Conservation (phyloP, 2,329 filamentous ascomycete genomes). For the Colletotrichum sp. region DNA sequence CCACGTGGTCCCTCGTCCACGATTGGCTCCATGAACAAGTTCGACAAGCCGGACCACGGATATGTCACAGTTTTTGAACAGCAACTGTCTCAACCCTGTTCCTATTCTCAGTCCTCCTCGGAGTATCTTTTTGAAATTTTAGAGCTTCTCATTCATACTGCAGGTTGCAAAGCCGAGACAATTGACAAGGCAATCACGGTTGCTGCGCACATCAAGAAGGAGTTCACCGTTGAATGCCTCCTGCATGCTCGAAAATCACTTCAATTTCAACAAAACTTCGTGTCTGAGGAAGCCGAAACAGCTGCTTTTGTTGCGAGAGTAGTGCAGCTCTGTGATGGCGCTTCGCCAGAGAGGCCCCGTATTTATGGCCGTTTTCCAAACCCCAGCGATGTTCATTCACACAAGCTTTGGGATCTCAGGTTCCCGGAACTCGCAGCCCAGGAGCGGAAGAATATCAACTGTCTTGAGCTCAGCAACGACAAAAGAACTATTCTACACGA, state of each 20-base stretch:
- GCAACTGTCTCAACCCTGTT: not conserved
- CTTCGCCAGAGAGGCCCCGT: not conserved
- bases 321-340: not conserved
- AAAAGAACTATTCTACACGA: not conserved
- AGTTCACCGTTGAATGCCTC: not conserved
- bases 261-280: not conserved
- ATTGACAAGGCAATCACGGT: not conserved
- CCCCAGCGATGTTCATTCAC: not conserved
- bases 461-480: not conserved
- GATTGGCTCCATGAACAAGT: not conserved
- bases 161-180: not conserved
- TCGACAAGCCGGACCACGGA: not conserved
- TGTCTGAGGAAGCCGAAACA: not conserved
- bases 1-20: not conserved
- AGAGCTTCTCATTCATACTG: slow-evolving; percentile 19
- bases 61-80: not conserved
- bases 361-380: not conserved
- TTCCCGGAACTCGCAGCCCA: not conserved
- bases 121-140: slow-evolving; percentile 21
- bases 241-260: not conserved
- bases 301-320: not conserved
- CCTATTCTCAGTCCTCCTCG: not conserved
- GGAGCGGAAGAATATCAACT: not conserved
- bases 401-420: not conserved
- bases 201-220: not conserved